These are phyloP conservation scores for Reticulascus tulasneorum DNA, from an alignment of 2,329 filamentous ascomycete genomes.

Conservation along the genomic window DNA sequence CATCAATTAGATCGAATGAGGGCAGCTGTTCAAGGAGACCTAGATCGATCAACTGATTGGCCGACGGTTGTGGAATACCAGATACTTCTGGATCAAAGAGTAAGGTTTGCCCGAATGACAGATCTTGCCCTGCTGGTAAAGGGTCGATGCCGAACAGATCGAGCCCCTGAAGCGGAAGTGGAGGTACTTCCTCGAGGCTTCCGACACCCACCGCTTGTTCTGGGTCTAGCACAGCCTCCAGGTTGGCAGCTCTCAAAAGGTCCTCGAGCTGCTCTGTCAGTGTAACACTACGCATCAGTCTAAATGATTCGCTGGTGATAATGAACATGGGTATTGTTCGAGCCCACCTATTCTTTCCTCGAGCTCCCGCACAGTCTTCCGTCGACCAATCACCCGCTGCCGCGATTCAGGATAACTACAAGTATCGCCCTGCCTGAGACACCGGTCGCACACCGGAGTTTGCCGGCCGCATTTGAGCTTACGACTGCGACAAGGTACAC, in stretches of 20 bases:
- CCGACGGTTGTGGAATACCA: too few relatives aligned
- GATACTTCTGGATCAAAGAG: too few relatives aligned
- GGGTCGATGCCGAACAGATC: neutral
- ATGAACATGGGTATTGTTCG: too few relatives aligned
- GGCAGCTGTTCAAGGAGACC: constrained; percentile 26
- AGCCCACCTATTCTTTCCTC: constrained; percentile 12
- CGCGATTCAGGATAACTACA: constrained; percentile 22
- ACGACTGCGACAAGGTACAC: constrained; percentile 20
- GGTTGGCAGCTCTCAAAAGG: constrained; percentile 14
- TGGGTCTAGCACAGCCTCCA: too few relatives aligned
- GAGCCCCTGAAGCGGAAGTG: neutral
- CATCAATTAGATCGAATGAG: constrained; percentile 19
- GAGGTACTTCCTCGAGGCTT: neutral
- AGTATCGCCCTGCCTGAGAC: constrained; percentile 13
- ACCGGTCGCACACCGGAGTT: constrained; percentile 20
- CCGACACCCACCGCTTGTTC: too few relatives aligned
- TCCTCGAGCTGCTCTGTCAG: neutral
- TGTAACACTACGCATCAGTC: too few relatives aligned
- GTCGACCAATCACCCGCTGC: constrained; percentile 12
- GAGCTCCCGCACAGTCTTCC: constrained; percentile 24
- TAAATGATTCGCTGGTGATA: constrained; percentile 16
- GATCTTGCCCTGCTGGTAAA: constrained; percentile 6
- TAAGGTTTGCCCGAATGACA: too few relatives aligned
- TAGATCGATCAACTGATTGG: constrained; percentile 18
- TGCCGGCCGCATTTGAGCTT: constrained; percentile 26